Evolutionary conservation across 768 basidiomycete genomes (phyloP), one percentile per base, ranked within the genome.

Genomic region (Russula abietina): DNA sequence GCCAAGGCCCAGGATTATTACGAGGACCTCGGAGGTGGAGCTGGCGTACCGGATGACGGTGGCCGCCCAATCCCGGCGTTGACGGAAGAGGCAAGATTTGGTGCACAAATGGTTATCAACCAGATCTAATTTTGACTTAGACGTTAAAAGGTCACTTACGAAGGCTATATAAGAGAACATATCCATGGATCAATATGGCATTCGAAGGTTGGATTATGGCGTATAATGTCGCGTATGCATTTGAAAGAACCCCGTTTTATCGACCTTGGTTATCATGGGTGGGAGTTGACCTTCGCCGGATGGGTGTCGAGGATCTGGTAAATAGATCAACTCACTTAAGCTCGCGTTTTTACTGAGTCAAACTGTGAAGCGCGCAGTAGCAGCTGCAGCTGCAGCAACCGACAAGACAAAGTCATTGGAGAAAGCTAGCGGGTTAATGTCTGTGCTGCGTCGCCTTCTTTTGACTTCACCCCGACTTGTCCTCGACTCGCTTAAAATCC

Each of bases 221-320:
- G 4, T 93, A 85, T 78, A 98, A 97, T 71, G 74, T 98, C 52
- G 85, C 86, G 16, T 98, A 97, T 75, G 79, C 98, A 16, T 98
- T 97, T 70, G 92, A 93, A 65, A 81, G 80, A 73, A 91, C 89
- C 19, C 81, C 87, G 6, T 88, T 85, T 70, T 93, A 96, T 74
- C 83, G 95, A 67, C 94, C 96, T 14, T 98, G 95, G 95, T 76
- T 97, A 55, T 78, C 82, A 26, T 89, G 89, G 88, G 81, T 94
- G 49, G 88, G 91, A 7, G 78, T 96, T 8, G 89, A 92, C 68
- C 74, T 98, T 17, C 85, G 91, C 41, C 82, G 97, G 48, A 78
- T 94, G 59, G 83, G 85, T 32, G 75, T 84, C 26, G 90, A 90
- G 56, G 93, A 94, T 71, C 81, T 89, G 65, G 91, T 93, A 70